A percentile compares a stretch with the other conserved stretches of the same genome.
Evolutionary conservation across 2,329 filamentous ascomycete genomes (phyloP).

Genomic region (Penicillium sp.): DNA sequence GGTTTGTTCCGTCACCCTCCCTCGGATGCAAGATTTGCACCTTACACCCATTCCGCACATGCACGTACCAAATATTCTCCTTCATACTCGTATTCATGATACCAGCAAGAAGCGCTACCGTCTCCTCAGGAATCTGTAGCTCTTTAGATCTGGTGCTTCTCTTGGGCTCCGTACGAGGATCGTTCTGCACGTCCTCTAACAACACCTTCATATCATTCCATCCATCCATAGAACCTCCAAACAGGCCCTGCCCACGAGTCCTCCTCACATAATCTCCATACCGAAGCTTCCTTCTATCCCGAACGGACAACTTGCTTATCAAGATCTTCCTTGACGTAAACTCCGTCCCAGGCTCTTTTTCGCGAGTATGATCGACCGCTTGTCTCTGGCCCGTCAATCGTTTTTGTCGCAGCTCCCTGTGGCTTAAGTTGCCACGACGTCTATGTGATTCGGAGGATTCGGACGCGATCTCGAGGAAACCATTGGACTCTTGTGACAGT

Average conservation of each 20-base stretch:
- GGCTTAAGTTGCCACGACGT: not conserved
- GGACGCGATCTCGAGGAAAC: not conserved
- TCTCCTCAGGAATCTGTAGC: conserved; percentile 37
- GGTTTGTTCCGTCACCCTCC: conserved; percentile 32
- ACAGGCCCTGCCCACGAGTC: not conserved
- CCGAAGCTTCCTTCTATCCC: conserved; percentile 29
- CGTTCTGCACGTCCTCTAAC: conserved; percentile 25
- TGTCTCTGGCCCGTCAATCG: not conserved
- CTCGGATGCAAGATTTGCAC: conserved; percentile 36
- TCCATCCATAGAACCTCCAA: not conserved
- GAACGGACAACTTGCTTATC: conserved; percentile 16
- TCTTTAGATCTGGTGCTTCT: conserved; percentile 25
- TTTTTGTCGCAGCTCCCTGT: not conserved
- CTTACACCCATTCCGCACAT: conserved; percentile 37
- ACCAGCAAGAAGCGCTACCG: conserved; percentile 35
- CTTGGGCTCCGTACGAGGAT: conserved; percentile 12
- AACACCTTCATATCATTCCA: conserved; percentile 25
- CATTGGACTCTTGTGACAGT: not conserved
- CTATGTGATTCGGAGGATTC: not conserved
- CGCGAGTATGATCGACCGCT: not conserved
- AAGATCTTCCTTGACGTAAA: not conserved
- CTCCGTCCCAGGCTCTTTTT: not conserved
- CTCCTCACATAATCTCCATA: conserved; percentile 14
- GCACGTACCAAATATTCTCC: conserved; percentile 41
- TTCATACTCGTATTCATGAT: conserved; percentile 26